These are phyloP conservation scores for Amanita thiersii DNA, from an alignment of 768 basidiomycete species.

Conservation along the genomic window DNA sequence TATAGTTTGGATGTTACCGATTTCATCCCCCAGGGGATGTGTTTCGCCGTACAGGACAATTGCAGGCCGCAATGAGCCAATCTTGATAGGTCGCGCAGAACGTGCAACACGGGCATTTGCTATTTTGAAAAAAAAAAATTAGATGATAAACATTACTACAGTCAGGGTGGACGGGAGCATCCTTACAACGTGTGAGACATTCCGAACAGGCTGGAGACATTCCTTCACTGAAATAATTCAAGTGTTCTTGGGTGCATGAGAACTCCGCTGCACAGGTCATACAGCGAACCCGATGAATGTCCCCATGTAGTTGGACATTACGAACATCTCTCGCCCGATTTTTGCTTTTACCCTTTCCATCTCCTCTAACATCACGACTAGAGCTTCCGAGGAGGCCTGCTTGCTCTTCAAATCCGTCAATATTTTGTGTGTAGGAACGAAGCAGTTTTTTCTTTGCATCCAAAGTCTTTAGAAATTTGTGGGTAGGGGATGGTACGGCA, in stretches of 20 bases:
- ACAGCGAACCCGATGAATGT: conserved; percentile 88
- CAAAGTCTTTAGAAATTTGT: conserved; percentile 79
- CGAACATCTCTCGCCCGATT: conserved; percentile 65
- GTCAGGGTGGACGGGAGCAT: conserved; percentile 4
- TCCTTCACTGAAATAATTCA: conserved; percentile 60
- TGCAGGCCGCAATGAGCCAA: conserved; percentile 86
- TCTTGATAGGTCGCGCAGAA: conserved; percentile 66
- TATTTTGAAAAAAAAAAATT: conserved; percentile 15
- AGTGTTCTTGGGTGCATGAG: conserved; percentile 56
- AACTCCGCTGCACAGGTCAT: conserved; percentile 75
- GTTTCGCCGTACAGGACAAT: conserved; percentile 95
- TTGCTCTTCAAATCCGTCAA: conserved; percentile 86
- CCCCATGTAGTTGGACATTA: conserved; percentile 91
- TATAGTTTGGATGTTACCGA: conserved; percentile 68
- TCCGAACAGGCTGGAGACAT: conserved; percentile 80
- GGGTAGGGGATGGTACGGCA: conserved; percentile 80
- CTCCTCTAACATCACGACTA: conserved; percentile 39
- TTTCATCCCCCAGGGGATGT: conserved; percentile 88
- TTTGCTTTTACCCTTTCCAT: conserved; percentile 63
- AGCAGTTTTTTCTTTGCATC: conserved; percentile 79
- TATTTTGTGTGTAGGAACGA: conserved; percentile 95
- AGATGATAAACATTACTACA: background rate
- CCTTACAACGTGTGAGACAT: conserved; percentile 74
- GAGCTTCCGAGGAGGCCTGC: conserved; percentile 69
- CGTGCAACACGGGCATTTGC: conserved; percentile 78